A percentile compares a stretch with the other conserved stretches of the same genome.
Conservation (phyloP, 1,139 yeast species). For the Pichia sp. region DNA sequence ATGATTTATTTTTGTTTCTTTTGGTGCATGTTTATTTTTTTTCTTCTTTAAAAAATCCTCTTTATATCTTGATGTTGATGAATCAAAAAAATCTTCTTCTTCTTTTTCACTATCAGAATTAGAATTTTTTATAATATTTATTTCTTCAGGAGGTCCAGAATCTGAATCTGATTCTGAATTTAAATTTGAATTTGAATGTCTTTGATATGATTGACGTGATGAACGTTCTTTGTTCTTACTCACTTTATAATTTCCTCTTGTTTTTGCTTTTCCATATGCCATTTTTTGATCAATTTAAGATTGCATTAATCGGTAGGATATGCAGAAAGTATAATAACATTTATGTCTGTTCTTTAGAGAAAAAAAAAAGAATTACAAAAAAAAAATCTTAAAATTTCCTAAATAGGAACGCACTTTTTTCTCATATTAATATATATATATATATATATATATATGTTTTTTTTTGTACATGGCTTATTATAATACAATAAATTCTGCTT, state of each 20-base stretch:
- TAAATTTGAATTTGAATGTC: neutral
- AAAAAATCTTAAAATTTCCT: too few species aligned
- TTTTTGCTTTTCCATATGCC: neutral
- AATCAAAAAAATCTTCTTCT: slow-evolving; percentile 4
- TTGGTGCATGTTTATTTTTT: slow-evolving; percentile 68
- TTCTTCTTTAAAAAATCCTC: slow-evolving; percentile 19
- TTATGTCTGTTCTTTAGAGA: too few species aligned
- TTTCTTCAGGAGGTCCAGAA: slow-evolving; percentile 17
- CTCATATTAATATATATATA: too few species aligned
- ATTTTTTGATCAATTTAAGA: neutral
- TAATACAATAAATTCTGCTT: too few species aligned
- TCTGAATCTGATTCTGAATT: slow-evolving; percentile 14
- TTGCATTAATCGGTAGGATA: too few species aligned
- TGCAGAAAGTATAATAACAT: too few species aligned
- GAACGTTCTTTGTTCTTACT: neutral
- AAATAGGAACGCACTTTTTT: too few species aligned
- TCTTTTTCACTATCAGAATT: slow-evolving; percentile 23
- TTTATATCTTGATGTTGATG: slow-evolving; percentile 4
- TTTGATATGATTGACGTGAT: neutral
- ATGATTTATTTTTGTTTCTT: slow-evolving; percentile 58
- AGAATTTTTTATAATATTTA: neutral
- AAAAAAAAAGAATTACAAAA: too few species aligned
- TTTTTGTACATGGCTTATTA: too few species aligned
- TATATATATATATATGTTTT: too few species aligned
- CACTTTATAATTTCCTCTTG: neutral